A percentile compares a stretch with the other conserved stretches of the same genome.
Conservation (phyloP, 2,329 filamentous ascomycete genomes). For the Anisogramma anomala region DNA sequence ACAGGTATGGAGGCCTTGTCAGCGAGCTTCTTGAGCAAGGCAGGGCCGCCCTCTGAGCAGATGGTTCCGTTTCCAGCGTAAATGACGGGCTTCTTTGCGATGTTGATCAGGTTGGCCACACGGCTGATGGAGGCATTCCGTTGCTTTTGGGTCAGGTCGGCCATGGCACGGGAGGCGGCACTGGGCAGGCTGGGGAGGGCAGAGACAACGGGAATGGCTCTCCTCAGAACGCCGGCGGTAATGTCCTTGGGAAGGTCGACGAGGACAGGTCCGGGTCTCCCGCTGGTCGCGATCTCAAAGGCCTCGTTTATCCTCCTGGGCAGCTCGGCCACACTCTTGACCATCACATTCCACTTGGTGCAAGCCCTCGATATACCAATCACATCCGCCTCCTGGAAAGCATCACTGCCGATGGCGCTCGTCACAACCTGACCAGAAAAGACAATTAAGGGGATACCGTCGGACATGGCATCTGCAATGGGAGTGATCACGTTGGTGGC, state of each 20-base stretch:
- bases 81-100: constrained; percentile 86
- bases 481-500: constrained; percentile 95
- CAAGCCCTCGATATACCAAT: constrained; percentile 88
- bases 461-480: constrained; percentile 89
- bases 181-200: constrained; percentile 71
- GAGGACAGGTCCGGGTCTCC: constrained; percentile 84
- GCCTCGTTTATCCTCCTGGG: constrained; percentile 93
- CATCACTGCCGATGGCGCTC: constrained; percentile 81
- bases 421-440: constrained; percentile 92
- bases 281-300: constrained; percentile 93
- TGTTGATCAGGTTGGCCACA: constrained; percentile 72
- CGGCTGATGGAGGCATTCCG: constrained; percentile 62
- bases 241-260: constrained; percentile 96
- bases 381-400: constrained; percentile 94
- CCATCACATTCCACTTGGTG: constrained; percentile 99
- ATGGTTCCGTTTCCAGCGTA: constrained; percentile 90
- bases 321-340: constrained; percentile 87
- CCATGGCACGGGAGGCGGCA: constrained; percentile 71
- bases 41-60: constrained; percentile 64
- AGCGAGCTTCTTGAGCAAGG: constrained; percentile 70
- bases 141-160: constrained; percentile 60
- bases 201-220: constrained; percentile 67
- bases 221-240: constrained; percentile 71
- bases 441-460: constrained; percentile 91
- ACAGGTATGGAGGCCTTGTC: constrained; percentile 89